A percentile compares a stretch with the other conserved stretches of the same genome.
Conservation (phyloP, 331 rosid genomes). For the Stylosanthes scabra region DNA sequence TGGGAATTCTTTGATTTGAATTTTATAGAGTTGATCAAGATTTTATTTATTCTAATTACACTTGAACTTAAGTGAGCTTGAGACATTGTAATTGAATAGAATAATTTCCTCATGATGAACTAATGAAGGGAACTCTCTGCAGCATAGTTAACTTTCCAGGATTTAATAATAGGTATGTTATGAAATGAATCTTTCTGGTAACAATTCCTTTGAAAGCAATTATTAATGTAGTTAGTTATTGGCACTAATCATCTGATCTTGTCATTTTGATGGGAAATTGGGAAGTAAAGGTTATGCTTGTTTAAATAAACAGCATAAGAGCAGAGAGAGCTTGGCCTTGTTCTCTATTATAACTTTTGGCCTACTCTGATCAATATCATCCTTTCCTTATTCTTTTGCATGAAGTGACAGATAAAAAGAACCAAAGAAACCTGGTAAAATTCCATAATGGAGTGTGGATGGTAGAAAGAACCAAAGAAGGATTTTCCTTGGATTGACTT, state of each 20-base stretch:
- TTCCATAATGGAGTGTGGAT: neutral
- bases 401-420: too few relatives aligned
- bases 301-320: neutral
- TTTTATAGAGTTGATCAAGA: constrained; percentile 15
- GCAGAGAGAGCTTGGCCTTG: neutral
- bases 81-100: neutral
- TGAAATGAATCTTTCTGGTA: neutral
- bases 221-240: neutral
- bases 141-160: neutral
- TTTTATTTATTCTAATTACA: neutral
- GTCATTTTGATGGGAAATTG: neutral
- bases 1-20: neutral
- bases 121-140: neutral
- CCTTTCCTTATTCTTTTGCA: neutral
- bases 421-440: neutral
- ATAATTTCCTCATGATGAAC: neutral
- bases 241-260: constrained; percentile 3
- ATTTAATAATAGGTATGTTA: neutral
- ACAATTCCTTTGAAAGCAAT: constrained; percentile 24
- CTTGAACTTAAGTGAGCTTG: neutral
- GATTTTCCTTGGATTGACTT: neutral
- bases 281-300: neutral
- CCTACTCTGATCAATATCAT: neutral
- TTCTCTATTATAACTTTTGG: neutral
- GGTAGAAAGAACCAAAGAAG: neutral